Base-by-base conservation (phyloP, 805 yeast genomes). In the Ogataea trehaloabstinens region DNA sequence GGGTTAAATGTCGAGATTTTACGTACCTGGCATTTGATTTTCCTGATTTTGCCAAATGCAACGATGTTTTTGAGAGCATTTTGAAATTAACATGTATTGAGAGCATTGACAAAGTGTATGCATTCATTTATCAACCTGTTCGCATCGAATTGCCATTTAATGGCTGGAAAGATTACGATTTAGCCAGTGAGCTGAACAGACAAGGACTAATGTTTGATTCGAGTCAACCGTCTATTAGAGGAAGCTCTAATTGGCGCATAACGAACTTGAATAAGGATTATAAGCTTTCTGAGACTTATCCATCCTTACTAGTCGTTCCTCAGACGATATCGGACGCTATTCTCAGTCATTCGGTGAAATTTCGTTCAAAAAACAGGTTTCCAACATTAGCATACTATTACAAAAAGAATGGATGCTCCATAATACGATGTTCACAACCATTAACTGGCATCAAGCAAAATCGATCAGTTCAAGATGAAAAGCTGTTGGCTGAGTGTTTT, bases 371-470 rank as follows among this genome's bases (percentile, higher is more conserved):
- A 56, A 77, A 74, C 42, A 67, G 99, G 46, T 74, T 93, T 4
- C 98, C 98, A 0, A 83, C 80, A 0, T 63, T 93, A 29, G 76
- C 90, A 2, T 93, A 89, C 60, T 82, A 75, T 53, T 85, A 89
- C 58, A 61, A 73, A 35, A 64, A 71, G 31, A 87, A 78, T 50
- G 80, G 82, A 1, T 81, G 93, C 53, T 74, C 93, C 1, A 88
- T 93, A 13, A 81, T 93, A 0, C 70, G 99, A 41, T 86, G 96
- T 52, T 72, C 97, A 2, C 99, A 93, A 64, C 99, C 99, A 0
- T 63, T 91, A 47, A 90, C 90, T 1, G 98, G 99, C 0, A 52
- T 93, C 13, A 89, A 87, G 42, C 95, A 89, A 56, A 78, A 81
- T 48, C 67, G 98, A 34, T 88, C 95, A 2, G 71, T 86, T 19